Conservation (phyloP, 2,329 filamentous ascomycete species). For the Trichoderma afroharzianum region DNA sequence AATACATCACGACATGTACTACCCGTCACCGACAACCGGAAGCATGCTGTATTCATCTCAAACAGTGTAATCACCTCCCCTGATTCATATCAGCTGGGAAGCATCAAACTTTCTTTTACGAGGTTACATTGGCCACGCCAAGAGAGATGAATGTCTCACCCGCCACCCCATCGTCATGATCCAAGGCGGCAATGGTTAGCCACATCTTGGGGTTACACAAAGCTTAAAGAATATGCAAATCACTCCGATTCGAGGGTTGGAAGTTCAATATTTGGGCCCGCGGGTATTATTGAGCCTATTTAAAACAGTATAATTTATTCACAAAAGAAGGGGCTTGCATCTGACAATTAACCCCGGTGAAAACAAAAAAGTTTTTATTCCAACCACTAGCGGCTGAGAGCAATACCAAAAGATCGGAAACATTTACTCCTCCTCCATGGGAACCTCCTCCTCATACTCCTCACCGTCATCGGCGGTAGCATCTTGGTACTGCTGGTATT, state of each 20-base stretch:
- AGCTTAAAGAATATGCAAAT: background rate
- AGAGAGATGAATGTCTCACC: background rate
- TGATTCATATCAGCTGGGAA: background rate
- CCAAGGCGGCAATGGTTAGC: background rate
- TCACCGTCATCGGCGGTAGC: slow-evolving; percentile 94
- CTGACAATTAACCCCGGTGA: slow-evolving; percentile 16
- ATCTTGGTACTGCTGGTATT: slow-evolving; percentile 99
- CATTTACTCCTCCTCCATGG: slow-evolving; percentile 52
- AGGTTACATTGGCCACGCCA: background rate
- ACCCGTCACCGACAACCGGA: background rate
- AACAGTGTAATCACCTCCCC: background rate
- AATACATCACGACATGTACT: background rate
- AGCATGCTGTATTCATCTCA: background rate
- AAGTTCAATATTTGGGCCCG: background rate
- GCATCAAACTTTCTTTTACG: background rate
- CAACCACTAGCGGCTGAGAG: background rate
- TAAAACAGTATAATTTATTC: slow-evolving; percentile 16
- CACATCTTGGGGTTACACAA: background rate
- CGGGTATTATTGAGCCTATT: slow-evolving; percentile 17
- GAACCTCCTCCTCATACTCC: slow-evolving; percentile 83
- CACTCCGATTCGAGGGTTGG: background rate
- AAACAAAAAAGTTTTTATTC: slow-evolving; percentile 8
- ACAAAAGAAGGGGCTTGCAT: slow-evolving; percentile 16
- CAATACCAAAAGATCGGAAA: background rate
- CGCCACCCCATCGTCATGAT: background rate